A percentile compares a stretch with the other conserved stretches of the same genome.
These are phyloP conservation scores for Zymoseptoria pseudotritici DNA, from an alignment of 2,329 filamentous ascomycete genomes.

Conservation along the genomic window DNA sequence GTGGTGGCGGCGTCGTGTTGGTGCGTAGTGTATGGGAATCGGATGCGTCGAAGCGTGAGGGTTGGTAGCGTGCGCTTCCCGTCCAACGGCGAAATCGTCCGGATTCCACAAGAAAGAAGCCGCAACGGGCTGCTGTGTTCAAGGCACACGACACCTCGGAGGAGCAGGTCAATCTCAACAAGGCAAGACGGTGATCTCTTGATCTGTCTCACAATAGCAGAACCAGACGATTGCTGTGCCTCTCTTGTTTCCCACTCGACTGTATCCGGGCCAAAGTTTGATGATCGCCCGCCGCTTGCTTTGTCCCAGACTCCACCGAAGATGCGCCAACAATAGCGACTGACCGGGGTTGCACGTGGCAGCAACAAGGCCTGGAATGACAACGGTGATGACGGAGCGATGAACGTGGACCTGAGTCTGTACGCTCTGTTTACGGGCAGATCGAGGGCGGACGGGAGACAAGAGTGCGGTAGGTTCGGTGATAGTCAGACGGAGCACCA, in stretches of 20 bases:
- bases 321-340: background rate
- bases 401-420: background rate
- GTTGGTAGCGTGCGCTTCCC: background rate
- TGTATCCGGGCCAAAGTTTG: background rate
- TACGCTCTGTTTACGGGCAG: background rate
- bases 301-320: background rate
- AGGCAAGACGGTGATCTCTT: background rate
- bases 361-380: background rate
- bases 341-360: background rate
- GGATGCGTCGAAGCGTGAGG: background rate
- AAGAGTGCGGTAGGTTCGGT: background rate
- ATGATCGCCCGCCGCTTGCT: background rate
- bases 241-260: background rate
- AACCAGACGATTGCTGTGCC: background rate
- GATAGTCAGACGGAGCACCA: background rate
- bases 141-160: background rate
- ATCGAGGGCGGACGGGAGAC: background rate
- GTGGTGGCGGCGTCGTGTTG: background rate
- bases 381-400: background rate
- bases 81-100: background rate
- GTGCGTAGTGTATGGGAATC: background rate
- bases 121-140: background rate
- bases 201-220: background rate
- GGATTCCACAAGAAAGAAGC: background rate
- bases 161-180: background rate